Evolutionary conservation across 140 eudicot genomes (phyloP), one percentile per base, ranked within the genome.

Genomic region (Cichorium intybus): DNA sequence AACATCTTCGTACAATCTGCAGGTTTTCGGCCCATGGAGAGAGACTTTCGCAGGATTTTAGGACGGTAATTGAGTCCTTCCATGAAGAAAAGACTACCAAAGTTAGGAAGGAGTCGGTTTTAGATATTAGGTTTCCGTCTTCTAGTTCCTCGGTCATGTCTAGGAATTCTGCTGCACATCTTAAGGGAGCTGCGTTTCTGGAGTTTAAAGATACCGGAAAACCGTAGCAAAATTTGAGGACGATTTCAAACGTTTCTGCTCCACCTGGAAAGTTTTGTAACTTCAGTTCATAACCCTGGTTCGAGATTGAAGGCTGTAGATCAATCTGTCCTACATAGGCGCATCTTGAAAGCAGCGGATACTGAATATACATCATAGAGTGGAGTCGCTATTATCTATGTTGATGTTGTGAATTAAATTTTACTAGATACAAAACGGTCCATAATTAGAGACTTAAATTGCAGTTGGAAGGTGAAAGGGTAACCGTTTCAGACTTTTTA

Each of bases 1-100:
- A 82, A 43, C 97, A 90, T 68, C 90, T 87, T 23, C 90, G 17
- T 1, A 84, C 82, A 10, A 89, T 77, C 64, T 83, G 97, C 67
- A 89, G 84, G 66, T 79, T 86, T 64, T 86, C 89, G 10, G 97
- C 89, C 95, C 95, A 86, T 14, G 92, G 95, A 5, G 89, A 79
- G 16, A 89, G 79, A 24, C 48, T 60, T 58, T 90, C 80, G 26
- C 95, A 90, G 5, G 87, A 64, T 34, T 80, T 87, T 11, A 90
- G 76, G 62, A 86, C 97, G 3, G 74, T 69, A 6, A 89, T 62
- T 47, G 88, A 77, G 78, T 85, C 95, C 61, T 68, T 81, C 91
- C 95, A 85, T 48, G 95, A 80, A 6, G 91, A 81, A 57, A 89
- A 84, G 72, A 83, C 88, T 4, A 83, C 80, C 52, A 79, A 82